Percentiles rank a stretch among this genome's conserved stretches.
Conservation (phyloP, 495 filamentous ascomycete species). For the Aspergillus bertholletiae region DNA sequence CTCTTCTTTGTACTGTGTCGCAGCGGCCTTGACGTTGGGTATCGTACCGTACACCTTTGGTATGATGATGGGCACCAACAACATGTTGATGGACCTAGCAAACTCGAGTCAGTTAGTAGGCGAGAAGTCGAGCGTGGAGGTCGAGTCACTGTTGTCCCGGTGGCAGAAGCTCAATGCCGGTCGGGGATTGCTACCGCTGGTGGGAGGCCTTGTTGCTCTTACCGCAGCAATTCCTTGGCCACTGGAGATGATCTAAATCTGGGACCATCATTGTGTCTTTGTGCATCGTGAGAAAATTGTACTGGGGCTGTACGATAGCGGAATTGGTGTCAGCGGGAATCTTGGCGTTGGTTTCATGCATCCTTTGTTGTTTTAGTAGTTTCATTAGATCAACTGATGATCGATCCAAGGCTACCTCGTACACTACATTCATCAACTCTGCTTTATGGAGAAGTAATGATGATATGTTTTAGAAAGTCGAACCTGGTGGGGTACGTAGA, state of each 20-base stretch:
- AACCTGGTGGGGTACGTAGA: too few relatives aligned
- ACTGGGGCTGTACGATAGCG: too few relatives aligned
- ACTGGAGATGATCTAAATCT: neutral
- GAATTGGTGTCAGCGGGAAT: neutral
- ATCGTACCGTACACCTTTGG: constrained; percentile 36
- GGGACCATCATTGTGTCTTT: neutral
- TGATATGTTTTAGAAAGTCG: too few relatives aligned
- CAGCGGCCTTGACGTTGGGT: constrained; percentile 29
- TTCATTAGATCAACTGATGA: too few relatives aligned
- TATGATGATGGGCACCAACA: constrained; percentile 22
- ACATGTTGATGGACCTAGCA: constrained; percentile 20
- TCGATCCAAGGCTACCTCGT: too few relatives aligned
- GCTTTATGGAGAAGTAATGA: too few relatives aligned
- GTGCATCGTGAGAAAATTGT: too few relatives aligned
- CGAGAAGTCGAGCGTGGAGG: constrained; percentile 18
- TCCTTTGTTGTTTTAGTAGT: too few relatives aligned
- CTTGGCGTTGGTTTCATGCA: neutral
- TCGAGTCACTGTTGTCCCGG: constrained; percentile 21
- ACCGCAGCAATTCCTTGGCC: neutral
- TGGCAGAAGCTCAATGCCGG: constrained; percentile 37
- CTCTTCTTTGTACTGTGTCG: constrained; percentile 21
- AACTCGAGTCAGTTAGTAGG: constrained; percentile 12
- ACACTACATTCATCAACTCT: too few relatives aligned
- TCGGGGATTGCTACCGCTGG: constrained; percentile 33
- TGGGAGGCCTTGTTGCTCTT: constrained; percentile 27